These are phyloP conservation scores for Colletotrichum sp. DNA, from an alignment of 2,329 filamentous ascomycete genomes.

Conservation along the genomic window DNA sequence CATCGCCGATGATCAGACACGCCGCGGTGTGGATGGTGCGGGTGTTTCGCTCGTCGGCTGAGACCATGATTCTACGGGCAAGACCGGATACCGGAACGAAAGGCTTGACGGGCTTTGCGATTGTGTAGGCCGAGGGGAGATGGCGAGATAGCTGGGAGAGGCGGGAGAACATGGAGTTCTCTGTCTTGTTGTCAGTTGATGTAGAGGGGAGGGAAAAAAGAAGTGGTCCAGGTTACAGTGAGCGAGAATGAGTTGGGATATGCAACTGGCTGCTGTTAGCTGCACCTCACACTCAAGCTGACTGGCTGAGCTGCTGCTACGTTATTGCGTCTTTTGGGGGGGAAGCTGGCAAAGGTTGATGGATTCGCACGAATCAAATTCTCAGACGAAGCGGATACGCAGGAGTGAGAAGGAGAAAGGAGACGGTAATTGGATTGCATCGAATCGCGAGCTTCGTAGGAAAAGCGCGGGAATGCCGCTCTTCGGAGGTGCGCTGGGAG, in stretches of 20 bases:
- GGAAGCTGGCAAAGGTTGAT: not conserved
- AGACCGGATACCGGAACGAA: constrained; percentile 24
- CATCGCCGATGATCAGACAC: constrained; percentile 95
- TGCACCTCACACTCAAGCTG: not conserved
- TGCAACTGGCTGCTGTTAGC: not conserved
- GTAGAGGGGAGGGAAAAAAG: not conserved
- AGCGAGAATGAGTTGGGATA: not conserved
- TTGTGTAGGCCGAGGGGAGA: constrained; percentile 43
- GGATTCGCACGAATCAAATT: constrained; percentile 6
- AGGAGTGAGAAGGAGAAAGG: not conserved
- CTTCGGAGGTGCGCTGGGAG: not conserved
- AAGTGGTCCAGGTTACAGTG: not conserved
- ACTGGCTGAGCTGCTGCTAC: not conserved
- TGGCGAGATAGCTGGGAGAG: constrained; percentile 77
- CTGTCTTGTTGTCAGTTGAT: not conserved
- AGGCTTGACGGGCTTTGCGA: constrained; percentile 30
- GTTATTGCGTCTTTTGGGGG: not conserved
- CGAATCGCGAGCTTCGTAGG: not conserved
- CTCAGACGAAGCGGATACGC: constrained; percentile 1
- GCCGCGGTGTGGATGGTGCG: constrained; percentile 86
- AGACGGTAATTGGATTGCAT: not conserved
- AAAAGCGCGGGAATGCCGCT: not conserved
- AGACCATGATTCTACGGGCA: constrained; percentile 46
- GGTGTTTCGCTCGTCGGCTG: constrained; percentile 59
- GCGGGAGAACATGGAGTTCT: constrained; percentile 72